phyloP scores from a whole-genome alignment of 2,329 filamentous ascomycete genomes.

The Colletotrichum noveboracense region DNA sequence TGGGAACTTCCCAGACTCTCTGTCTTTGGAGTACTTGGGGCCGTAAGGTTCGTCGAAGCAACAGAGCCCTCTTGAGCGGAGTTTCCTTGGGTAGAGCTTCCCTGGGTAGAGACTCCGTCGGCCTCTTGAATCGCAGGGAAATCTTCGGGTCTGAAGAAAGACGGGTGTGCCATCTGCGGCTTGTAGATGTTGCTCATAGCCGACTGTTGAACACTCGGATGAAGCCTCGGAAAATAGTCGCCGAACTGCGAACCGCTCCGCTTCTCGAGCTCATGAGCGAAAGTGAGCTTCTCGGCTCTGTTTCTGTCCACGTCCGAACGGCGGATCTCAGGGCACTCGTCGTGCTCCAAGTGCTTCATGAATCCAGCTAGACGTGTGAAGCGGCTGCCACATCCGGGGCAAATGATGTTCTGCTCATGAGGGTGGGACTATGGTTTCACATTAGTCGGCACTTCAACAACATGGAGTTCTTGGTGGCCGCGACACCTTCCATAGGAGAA shows the following conservation, averaged over 20 bases:
- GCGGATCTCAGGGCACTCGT: conserved; percentile 42
- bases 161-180: conserved; percentile 4
- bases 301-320: conserved; percentile 33
- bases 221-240: conserved; percentile 20
- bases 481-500: not conserved
- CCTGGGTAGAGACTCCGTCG: conserved; percentile 20
- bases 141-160: conserved; percentile 14
- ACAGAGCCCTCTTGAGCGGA: not conserved
- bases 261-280: conserved; percentile 33
- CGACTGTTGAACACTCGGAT: conserved; percentile 2
- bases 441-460: not conserved
- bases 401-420: conserved; percentile 44
- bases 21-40: not conserved
- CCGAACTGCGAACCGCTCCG: conserved; percentile 21
- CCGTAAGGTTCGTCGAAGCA: not conserved
- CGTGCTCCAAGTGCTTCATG: conserved; percentile 50
- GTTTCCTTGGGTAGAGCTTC: conserved; percentile 29
- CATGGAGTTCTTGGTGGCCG: not conserved
- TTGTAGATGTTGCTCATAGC: not conserved
- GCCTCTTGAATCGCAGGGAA: conserved; percentile 17
- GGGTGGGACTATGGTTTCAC: conserved; percentile 40
- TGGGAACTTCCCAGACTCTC: not conserved
- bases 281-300: conserved; percentile 41
- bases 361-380: conserved; percentile 43
- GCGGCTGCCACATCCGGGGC: conserved; percentile 49